Percentiles rank a stretch among this genome's conserved stretches.
Conservation (phyloP, 2,329 filamentous ascomycete species). For the Phialocephala sp. region DNA sequence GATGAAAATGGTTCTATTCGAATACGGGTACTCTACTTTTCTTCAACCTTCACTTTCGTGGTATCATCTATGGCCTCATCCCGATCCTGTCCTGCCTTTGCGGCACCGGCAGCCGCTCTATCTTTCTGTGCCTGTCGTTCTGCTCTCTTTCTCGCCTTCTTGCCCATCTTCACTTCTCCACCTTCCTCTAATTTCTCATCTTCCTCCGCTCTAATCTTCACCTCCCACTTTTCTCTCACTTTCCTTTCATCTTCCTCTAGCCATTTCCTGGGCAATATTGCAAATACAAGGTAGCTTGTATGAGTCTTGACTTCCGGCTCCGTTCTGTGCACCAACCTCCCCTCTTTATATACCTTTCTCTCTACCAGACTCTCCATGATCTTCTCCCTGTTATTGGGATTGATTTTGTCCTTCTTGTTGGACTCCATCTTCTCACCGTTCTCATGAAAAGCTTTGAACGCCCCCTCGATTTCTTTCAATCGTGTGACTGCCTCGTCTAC, state of each 20-base stretch:
- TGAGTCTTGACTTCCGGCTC: slow-evolving; percentile 94
- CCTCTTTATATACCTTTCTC: slow-evolving; percentile 72
- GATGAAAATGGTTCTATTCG: neutral
- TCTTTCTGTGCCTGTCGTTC: slow-evolving; percentile 33
- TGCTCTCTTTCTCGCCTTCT: slow-evolving; percentile 37
- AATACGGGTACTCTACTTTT: neutral
- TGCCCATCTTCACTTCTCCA: slow-evolving; percentile 30
- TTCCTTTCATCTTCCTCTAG: slow-evolving; percentile 78
- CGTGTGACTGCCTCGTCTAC: slow-evolving; percentile 81
- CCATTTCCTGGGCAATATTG: slow-evolving; percentile 87
- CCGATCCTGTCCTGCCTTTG: slow-evolving; percentile 47
- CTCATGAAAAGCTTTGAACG: slow-evolving; percentile 68
- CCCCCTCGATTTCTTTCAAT: slow-evolving; percentile 74
- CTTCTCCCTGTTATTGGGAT: slow-evolving; percentile 43
- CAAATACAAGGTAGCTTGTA: slow-evolving; percentile 96
- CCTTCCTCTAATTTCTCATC: slow-evolving; percentile 16
- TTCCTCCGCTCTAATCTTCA: slow-evolving; percentile 28
- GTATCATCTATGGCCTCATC: slow-evolving; percentile 8
- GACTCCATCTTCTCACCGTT: slow-evolving; percentile 40
- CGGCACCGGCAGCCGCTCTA: slow-evolving; percentile 48
- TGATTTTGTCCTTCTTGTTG: slow-evolving; percentile 40
- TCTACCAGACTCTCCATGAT: slow-evolving; percentile 43
- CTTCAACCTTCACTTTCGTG: neutral
- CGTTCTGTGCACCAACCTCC: slow-evolving; percentile 77
- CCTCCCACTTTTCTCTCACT: slow-evolving; percentile 63